A percentile compares a stretch with the other conserved stretches of the same genome.
These are phyloP conservation scores for Cenchrus fungigraminus DNA, from an alignment of 176 grass and related monocot species.

Conservation along the genomic window DNA sequence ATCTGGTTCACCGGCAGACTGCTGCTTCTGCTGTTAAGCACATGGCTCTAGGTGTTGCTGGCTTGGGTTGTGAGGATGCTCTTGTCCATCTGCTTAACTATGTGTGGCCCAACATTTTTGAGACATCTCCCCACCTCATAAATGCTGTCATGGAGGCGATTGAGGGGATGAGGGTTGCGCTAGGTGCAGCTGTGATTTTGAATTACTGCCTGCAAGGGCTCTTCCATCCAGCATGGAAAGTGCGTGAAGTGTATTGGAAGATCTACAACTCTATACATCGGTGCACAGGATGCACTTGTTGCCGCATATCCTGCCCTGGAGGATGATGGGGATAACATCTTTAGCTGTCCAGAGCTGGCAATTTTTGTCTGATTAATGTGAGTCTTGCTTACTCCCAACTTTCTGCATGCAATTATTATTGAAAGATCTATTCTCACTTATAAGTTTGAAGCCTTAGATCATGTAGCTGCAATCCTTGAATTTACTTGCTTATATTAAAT, in stretches of 20 bases:
- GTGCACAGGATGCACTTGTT: slow-evolving; percentile 87
- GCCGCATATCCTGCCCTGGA: slow-evolving; percentile 74
- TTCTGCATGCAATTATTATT: neutral
- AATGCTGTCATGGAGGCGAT: slow-evolving; percentile 98
- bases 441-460: neutral
- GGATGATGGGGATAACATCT: slow-evolving; percentile 67
- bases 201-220: slow-evolving; percentile 97
- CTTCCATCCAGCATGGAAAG: slow-evolving; percentile 96
- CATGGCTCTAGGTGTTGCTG: slow-evolving; percentile 94
- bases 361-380: slow-evolving; percentile 78
- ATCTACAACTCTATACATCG: slow-evolving; percentile 99
- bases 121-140: slow-evolving; percentile 92
- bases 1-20: slow-evolving; percentile 93
- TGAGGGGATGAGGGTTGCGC: slow-evolving; percentile 94
- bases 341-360: slow-evolving; percentile 72
- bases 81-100: slow-evolving; percentile 95
- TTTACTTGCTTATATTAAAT: neutral
- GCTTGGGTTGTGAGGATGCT: slow-evolving; percentile 97
- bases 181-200: slow-evolving; percentile 84
- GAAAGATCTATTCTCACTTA: neutral
- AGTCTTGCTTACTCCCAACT: slow-evolving; percentile 41
- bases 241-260: slow-evolving; percentile 99
- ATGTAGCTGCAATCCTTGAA: neutral
- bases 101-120: slow-evolving; percentile 97
- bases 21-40: slow-evolving; percentile 96